Evolutionary conservation across 495 filamentous ascomycete genomes (phyloP).

Genomic region (Penicillium psychrofluorescens): DNA sequence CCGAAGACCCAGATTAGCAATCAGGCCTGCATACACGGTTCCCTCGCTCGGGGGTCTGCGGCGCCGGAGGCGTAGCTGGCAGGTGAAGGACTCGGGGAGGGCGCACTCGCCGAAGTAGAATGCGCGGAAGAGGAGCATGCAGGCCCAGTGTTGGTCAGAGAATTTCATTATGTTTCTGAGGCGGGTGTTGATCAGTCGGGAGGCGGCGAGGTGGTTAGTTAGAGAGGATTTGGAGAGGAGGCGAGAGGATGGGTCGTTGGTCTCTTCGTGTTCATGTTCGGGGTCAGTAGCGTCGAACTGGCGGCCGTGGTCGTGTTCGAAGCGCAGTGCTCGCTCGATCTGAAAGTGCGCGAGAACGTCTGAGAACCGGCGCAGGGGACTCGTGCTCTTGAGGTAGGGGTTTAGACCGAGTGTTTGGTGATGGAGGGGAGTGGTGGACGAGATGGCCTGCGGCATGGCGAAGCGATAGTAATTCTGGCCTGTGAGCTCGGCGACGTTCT

Average conservation of each 20-base stretch:
- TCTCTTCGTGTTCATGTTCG: not conserved
- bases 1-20: slow-evolving; percentile 27
- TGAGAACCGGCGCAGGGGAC: slow-evolving; percentile 73
- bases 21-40: slow-evolving; percentile 17
- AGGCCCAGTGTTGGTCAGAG: slow-evolving; percentile 52
- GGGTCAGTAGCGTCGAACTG: slow-evolving; percentile 37
- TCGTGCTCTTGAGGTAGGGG: slow-evolving; percentile 74
- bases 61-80: slow-evolving; percentile 36
- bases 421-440: slow-evolving; percentile 42
- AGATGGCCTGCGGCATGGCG: slow-evolving; percentile 40
- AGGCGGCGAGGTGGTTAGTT: slow-evolving; percentile 33
- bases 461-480: slow-evolving; percentile 25
- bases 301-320: slow-evolving; percentile 52
- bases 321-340: slow-evolving; percentile 71
- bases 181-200: slow-evolving; percentile 24
- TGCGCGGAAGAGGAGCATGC: slow-evolving; percentile 65
- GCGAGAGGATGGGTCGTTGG: slow-evolving; percentile 36
- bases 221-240: slow-evolving; percentile 56
- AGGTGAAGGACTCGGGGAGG: slow-evolving; percentile 56
- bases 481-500: slow-evolving; percentile 26
- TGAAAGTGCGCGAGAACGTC: slow-evolving; percentile 91
- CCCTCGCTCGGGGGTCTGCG: slow-evolving; percentile 24
- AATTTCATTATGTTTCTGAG: slow-evolving; percentile 25
- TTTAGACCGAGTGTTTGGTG: slow-evolving; percentile 57
- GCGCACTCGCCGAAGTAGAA: slow-evolving; percentile 62